Evolutionary conservation across 441 rosid species (phyloP), one percentile per base, ranked within the genome.

Genomic region (Hypseocharis bilobata): DNA sequence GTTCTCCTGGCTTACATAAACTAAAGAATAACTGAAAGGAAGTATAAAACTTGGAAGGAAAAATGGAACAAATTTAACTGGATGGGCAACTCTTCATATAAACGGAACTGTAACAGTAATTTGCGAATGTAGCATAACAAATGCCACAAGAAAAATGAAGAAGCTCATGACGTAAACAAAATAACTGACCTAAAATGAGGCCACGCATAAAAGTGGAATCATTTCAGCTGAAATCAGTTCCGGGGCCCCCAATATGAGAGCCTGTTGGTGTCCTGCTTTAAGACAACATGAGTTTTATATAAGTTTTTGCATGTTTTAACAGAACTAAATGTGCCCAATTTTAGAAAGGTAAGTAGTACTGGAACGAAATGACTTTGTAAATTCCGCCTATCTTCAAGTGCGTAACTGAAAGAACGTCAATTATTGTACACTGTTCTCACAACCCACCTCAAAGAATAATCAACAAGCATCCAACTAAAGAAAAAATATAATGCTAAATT

Each of bases 191-290:
- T 88, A 91, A 72, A 79, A 72, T 60, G 86, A 80, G 89, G 84
- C 87, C 83, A 82, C 66, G 81, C 76, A 82, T 81, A 82, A 84
- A 77, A 77, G 84, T 88, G 83, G 81, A 80, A 88, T 87, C 92
- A 75, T 83, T 87, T 86, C 87, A 82, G 91, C 96, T 75, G 89
- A 85, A 88, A 86, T 82, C 88, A 88, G 87, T 83, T 84, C 86
- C 92, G 84, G 98, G 91, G 88, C 92, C 88, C 83, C 81, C 78
- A 85, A 85, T 85, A 85, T 82, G 81, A 86, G 96, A 92, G 91
- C 90, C 91, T 78, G 96, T 83, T 77, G 82, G 74, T 74, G 65
- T 86, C 96, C 96, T 92, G 98, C 92, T 89, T 82, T 74, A 78
- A 83, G 85, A 92, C 85, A 89, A 85, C 81, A 89, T 77, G 80